Percentiles rank a stretch among this genome's conserved stretches.
Conservation (phyloP, 2,329 filamentous ascomycete genomes). For the Exophiala sp. region DNA sequence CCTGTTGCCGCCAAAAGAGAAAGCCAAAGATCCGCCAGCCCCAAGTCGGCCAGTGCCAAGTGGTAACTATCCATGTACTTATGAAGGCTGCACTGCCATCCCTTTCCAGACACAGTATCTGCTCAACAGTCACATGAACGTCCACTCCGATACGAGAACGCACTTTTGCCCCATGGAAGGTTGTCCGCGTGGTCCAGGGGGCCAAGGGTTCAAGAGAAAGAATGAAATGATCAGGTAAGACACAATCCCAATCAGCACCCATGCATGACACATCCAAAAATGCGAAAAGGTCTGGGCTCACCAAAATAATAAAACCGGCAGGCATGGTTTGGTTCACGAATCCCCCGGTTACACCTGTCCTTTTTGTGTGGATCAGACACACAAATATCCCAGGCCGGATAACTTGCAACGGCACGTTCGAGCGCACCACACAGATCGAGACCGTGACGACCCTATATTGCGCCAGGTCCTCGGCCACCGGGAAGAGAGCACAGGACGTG, state of each 20-base stretch:
- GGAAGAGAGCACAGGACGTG: constrained; percentile 49
- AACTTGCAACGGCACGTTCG: constrained; percentile 93
- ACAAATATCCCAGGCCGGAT: constrained; percentile 90
- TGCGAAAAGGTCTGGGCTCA: no score
- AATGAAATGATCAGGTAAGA: constrained; percentile 57
- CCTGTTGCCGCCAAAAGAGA: no score
- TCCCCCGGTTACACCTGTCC: constrained; percentile 94
- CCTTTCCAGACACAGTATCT: constrained; percentile 62
- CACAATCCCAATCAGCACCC: neutral
- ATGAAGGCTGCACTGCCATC: constrained; percentile 51
- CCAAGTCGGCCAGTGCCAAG: constrained; percentile 10
- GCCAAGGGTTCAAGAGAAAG: constrained; percentile 62
- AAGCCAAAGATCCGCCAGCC: neutral
- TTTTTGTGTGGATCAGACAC: constrained; percentile 88
- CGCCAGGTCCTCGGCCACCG: constrained; percentile 80
- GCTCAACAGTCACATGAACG: constrained; percentile 54
- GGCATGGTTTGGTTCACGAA: constrained; percentile 82
- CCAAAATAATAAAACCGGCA: no score
- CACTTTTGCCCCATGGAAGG: constrained; percentile 57
- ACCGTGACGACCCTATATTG: constrained; percentile 75
- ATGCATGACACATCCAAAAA: no score
- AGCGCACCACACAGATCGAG: constrained; percentile 83
- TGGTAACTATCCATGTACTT: constrained; percentile 48
- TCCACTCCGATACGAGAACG: constrained; percentile 56
- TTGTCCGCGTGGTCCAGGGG: constrained; percentile 54